Evolutionary conservation across 345 rosid species (phyloP).

Genomic region (Erucastrum elatum): DNA sequence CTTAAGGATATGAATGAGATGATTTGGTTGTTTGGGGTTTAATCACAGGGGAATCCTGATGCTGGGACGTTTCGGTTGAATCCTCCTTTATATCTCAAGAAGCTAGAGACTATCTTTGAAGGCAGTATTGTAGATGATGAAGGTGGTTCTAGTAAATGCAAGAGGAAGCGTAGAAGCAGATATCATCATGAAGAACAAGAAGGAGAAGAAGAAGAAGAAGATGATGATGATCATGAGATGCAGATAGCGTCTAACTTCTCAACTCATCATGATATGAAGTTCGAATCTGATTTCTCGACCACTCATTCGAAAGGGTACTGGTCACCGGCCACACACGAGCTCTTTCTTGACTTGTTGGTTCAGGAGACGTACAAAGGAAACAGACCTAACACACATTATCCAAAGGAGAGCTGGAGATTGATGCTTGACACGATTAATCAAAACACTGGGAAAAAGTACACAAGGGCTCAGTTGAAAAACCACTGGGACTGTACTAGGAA

Average conservation of each 20-base stretch:
- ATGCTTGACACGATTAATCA: conserved; percentile 42
- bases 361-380: conserved; percentile 47
- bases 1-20: not conserved
- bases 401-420: conserved; percentile 46
- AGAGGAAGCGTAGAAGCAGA: conserved; percentile 18
- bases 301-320: conserved; percentile 39
- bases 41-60: conserved; percentile 46
- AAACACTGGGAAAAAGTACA: conserved; percentile 37
- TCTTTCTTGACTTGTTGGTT: conserved; percentile 43
- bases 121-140: conserved; percentile 23
- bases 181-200: not conserved
- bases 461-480: conserved; percentile 44
- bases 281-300: conserved; percentile 19
- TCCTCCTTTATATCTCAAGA: conserved; percentile 41
- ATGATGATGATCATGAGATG: not conserved
- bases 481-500: conserved; percentile 50
- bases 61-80: conserved; percentile 46
- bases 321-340: conserved; percentile 46
- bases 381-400: conserved; percentile 42
- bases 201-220: not conserved
- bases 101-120: conserved; percentile 43
- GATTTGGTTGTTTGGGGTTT: not conserved
- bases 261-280: conserved; percentile 29
- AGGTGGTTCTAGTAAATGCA: conserved; percentile 13
- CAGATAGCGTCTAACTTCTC: conserved; percentile 29